These are phyloP conservation scores for Pulveroboletus sp. DNA, from an alignment of 768 basidiomycete genomes.

Conservation along the genomic window DNA sequence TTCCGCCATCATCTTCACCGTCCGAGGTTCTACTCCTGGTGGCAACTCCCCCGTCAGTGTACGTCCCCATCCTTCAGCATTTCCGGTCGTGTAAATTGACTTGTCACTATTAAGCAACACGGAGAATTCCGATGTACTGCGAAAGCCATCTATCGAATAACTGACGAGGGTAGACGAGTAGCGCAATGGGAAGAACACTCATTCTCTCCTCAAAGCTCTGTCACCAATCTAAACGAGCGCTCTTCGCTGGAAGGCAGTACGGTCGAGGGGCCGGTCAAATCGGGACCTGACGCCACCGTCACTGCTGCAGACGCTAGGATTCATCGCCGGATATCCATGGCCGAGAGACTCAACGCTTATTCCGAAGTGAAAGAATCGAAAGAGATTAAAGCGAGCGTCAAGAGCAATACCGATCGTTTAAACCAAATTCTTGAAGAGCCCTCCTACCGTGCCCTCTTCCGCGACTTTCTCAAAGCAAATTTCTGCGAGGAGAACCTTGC, in stretches of 20 bases:
- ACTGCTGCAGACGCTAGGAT: slow-evolving; percentile 56
- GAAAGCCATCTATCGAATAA: slow-evolving; percentile 92
- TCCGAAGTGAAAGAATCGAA: slow-evolving; percentile 49
- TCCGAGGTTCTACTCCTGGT: slow-evolving; percentile 73
- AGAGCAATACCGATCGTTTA: slow-evolving; percentile 89
- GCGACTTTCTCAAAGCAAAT: slow-evolving; percentile 89
- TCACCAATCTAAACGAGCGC: slow-evolving; percentile 58
- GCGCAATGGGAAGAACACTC: slow-evolving; percentile 76
- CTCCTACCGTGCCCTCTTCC: slow-evolving; percentile 81
- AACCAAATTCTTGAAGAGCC: slow-evolving; percentile 93
- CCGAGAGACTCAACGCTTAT: slow-evolving; percentile 61
- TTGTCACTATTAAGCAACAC: slow-evolving; percentile 56
- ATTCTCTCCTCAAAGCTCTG: slow-evolving; percentile 60
- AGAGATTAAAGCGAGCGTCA: slow-evolving; percentile 52
- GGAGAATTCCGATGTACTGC: slow-evolving; percentile 96
- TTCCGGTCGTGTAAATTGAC: neutral
- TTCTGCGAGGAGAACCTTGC: slow-evolving; percentile 98
- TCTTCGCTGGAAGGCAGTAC: slow-evolving; percentile 50
- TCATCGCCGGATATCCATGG: slow-evolving; percentile 74
- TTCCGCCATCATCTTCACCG: slow-evolving; percentile 90
- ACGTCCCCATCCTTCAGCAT: slow-evolving; percentile 26
- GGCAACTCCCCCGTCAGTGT: slow-evolving; percentile 74
- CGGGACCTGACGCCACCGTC: slow-evolving; percentile 25
- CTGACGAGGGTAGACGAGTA: slow-evolving; percentile 82
- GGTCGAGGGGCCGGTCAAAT: slow-evolving; percentile 20